Evolutionary conservation across 2,329 filamentous ascomycete species (phyloP).

Genomic region (Colletotrichum spinosum): DNA sequence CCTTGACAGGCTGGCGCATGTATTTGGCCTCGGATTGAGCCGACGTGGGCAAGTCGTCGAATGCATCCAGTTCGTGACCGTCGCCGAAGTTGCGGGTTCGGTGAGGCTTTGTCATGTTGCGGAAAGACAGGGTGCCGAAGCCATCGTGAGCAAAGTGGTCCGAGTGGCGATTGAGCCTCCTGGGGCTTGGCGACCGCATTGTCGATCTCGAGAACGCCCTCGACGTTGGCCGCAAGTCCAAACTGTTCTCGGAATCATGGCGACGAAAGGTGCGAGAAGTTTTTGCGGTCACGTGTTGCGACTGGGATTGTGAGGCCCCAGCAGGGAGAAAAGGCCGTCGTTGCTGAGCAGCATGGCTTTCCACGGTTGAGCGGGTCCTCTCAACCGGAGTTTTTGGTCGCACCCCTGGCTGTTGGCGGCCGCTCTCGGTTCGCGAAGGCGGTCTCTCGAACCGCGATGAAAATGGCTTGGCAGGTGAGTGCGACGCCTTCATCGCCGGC

Average conservation of each 20-base stretch:
- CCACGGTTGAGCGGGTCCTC: conserved; percentile 61
- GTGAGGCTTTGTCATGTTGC: conserved; percentile 40
- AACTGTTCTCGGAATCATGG: conserved; percentile 81
- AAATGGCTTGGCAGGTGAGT: conserved; percentile 63
- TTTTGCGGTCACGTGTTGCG: conserved; percentile 83
- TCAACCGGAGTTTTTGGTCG: conserved; percentile 81
- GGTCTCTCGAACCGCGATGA: conserved; percentile 66
- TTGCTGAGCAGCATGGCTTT: conserved; percentile 64
- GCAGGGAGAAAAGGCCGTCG: conserved; percentile 83
- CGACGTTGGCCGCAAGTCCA: conserved; percentile 68
- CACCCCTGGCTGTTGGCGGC: conserved; percentile 62
- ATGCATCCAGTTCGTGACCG: conserved; percentile 90
- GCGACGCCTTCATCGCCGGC: conserved; percentile 66
- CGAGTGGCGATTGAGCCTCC: conserved; percentile 54
- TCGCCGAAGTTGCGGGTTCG: conserved; percentile 84
- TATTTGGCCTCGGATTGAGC: conserved; percentile 83
- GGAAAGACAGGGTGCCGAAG: conserved; percentile 31
- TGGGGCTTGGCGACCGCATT: conserved; percentile 71
- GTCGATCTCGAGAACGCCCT: conserved; percentile 68
- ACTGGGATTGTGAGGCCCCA: conserved; percentile 77
- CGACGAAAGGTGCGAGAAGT: conserved; percentile 78
- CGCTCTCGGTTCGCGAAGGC: conserved; percentile 66
- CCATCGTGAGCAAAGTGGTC: conserved; percentile 39
- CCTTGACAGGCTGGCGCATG: conserved; percentile 82
- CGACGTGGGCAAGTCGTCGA: conserved; percentile 95